Conservation (phyloP, 2,329 filamentous ascomycete species). For the Mollisiaceae sp. region DNA sequence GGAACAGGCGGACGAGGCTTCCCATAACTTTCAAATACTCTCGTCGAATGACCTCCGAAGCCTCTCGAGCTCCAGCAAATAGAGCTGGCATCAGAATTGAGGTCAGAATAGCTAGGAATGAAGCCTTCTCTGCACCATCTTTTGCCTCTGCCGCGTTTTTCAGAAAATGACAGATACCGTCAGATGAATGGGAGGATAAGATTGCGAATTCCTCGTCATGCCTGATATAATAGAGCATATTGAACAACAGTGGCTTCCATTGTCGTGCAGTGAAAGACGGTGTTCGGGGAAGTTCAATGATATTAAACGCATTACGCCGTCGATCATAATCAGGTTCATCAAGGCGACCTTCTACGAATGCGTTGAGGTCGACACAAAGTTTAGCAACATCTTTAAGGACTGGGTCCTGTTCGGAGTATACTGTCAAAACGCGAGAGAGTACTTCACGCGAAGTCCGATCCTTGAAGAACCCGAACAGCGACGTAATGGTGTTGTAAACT, state of each 20-base stretch:
- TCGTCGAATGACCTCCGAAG: conserved; percentile 81
- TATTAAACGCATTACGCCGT: conserved; percentile 76
- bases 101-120: conserved; percentile 64
- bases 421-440: conserved; percentile 73
- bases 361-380: conserved; percentile 81
- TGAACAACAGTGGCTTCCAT: conserved; percentile 88
- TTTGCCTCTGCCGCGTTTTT: conserved; percentile 59
- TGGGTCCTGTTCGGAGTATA: conserved; percentile 69
- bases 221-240: conserved; percentile 85
- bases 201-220: conserved; percentile 89
- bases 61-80: conserved; percentile 75
- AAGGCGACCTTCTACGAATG: conserved; percentile 72
- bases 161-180: conserved; percentile 79
- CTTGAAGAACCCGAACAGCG: conserved; percentile 89
- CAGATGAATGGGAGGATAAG: conserved; percentile 78
- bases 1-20: conserved; percentile 73
- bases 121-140: conserved; percentile 48
- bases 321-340: conserved; percentile 89
- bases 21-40: conserved; percentile 84
- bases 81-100: conserved; percentile 75
- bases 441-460: conserved; percentile 78
- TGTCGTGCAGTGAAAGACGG: conserved; percentile 68
- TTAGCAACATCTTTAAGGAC: conserved; percentile 66
- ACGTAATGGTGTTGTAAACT: conserved; percentile 76
- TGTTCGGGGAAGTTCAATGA: conserved; percentile 69